Conservation (phyloP, 306 rosid species). For the Castanea sativa region DNA sequence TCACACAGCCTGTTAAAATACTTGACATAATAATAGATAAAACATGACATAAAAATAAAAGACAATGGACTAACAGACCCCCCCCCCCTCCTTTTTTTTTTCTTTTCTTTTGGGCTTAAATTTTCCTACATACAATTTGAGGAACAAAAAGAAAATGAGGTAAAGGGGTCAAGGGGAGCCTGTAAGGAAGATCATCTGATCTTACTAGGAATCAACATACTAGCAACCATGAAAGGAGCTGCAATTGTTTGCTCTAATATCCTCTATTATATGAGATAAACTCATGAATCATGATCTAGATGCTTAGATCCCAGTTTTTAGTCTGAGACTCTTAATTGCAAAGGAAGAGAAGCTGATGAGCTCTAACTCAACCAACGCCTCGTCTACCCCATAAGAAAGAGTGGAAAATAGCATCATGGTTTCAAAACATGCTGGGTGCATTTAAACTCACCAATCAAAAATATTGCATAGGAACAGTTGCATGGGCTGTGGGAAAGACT, state of each 20-base stretch:
- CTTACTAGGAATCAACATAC: not conserved
- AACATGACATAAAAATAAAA: too few relatives aligned
- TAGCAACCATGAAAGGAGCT: not conserved
- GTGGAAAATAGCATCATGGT: too few relatives aligned
- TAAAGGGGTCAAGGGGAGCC: not conserved
- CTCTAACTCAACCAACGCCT: too few relatives aligned
- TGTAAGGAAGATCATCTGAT: not conserved
- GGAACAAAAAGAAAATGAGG: not conserved
- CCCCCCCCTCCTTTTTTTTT: accelerated
- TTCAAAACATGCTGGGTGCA: too few relatives aligned
- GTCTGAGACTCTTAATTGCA: not conserved
- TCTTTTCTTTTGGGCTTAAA: not conserved
- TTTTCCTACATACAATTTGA: too few relatives aligned
- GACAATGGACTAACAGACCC: too few relatives aligned
- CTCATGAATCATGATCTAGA: not conserved
- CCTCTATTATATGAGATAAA: not conserved
- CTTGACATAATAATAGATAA: too few relatives aligned
- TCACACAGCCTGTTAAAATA: too few relatives aligned
- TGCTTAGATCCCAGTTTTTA: not conserved
- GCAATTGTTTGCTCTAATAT: not conserved
- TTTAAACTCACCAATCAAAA: too few relatives aligned
- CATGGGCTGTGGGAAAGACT: too few relatives aligned
- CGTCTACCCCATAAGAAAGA: too few relatives aligned
- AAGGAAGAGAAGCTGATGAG: not conserved
- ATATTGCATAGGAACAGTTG: too few relatives aligned